Conservation (phyloP, 2,329 filamentous ascomycete genomes). For the Elsinoe batatas region DNA sequence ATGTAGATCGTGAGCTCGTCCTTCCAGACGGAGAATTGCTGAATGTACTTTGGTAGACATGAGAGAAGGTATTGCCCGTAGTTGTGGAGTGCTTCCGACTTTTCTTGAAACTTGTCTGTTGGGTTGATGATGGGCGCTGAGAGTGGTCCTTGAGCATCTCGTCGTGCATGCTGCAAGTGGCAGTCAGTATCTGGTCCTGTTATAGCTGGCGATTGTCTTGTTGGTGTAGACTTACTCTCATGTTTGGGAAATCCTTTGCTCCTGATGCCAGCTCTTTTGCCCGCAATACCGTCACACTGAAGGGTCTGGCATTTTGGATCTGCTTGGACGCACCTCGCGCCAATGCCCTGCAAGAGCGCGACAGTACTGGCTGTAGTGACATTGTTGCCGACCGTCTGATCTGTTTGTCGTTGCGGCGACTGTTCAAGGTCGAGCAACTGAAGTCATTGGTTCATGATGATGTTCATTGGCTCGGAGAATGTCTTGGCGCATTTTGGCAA, state of each 20-base stretch:
- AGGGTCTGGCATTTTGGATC: constrained; percentile 29
- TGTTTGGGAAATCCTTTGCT: constrained; percentile 35
- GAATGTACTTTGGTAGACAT: constrained; percentile 92
- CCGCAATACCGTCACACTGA: constrained; percentile 33
- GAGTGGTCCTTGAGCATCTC: constrained; percentile 44
- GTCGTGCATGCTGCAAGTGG: constrained; percentile 31
- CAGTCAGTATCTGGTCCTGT: constrained; percentile 9
- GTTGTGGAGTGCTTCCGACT: constrained; percentile 77
- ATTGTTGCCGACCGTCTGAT: not conserved
- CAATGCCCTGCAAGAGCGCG: constrained; percentile 10
- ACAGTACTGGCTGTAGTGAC: constrained; percentile 6
- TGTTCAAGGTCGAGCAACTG: not conserved
- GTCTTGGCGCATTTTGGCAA: not conserved
- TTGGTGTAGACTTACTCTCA: constrained; percentile 29
- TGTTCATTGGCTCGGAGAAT: constrained; percentile 2
- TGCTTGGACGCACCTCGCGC: constrained; percentile 27
- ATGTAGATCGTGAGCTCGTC: constrained; percentile 78
- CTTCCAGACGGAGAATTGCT: constrained; percentile 99
- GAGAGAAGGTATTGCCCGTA: constrained; percentile 97
- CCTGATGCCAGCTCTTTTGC: constrained; percentile 36
- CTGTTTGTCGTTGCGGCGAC: not conserved
- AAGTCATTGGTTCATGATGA: constrained; percentile 11
- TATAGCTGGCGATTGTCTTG: constrained; percentile 15
- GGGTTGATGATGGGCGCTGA: constrained; percentile 79
- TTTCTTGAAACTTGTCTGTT: constrained; percentile 81